Evolutionary conservation across 345 rosid species (phyloP).

Genomic region (Rhodamnia rubescens): DNA sequence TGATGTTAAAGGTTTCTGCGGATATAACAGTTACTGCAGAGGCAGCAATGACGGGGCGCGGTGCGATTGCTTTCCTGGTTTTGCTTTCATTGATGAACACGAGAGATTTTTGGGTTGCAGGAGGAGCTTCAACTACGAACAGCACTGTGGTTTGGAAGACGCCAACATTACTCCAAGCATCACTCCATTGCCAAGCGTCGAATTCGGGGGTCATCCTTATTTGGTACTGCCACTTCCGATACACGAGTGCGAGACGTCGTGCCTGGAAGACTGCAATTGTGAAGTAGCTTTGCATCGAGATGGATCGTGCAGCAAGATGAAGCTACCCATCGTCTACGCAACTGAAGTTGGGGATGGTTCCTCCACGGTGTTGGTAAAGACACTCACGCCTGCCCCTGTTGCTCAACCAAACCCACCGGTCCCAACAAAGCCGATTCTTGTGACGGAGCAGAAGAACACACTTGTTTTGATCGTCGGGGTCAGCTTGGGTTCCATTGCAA

Average conservation of each 20-base stretch:
- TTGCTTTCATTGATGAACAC: not conserved
- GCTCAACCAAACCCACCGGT: accelerated
- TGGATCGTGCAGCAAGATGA: not conserved
- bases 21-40: constrained; percentile 7
- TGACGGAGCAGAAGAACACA: not conserved
- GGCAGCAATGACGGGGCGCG: not conserved
- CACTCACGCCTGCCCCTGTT: accelerated
- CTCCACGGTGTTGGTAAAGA: not conserved
- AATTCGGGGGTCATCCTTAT: not conserved
- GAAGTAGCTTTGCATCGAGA: not conserved
- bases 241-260: constrained; percentile 2
- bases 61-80: constrained; percentile 9
- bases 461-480: not conserved
- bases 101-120: not conserved
- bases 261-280: constrained; percentile 15
- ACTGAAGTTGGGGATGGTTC: not conserved
- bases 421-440: accelerated
- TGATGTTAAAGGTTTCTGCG: constrained; percentile 5
- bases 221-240: not conserved
- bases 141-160: not conserved
- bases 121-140: not conserved
- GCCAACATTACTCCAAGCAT: not conserved
- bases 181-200: not conserved
- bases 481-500: not conserved
- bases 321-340: not conserved